Evolutionary conservation across 768 basidiomycete genomes (phyloP), one percentile per base, ranked within the genome.

Genomic region (Strobilomyces echinocephalus): DNA sequence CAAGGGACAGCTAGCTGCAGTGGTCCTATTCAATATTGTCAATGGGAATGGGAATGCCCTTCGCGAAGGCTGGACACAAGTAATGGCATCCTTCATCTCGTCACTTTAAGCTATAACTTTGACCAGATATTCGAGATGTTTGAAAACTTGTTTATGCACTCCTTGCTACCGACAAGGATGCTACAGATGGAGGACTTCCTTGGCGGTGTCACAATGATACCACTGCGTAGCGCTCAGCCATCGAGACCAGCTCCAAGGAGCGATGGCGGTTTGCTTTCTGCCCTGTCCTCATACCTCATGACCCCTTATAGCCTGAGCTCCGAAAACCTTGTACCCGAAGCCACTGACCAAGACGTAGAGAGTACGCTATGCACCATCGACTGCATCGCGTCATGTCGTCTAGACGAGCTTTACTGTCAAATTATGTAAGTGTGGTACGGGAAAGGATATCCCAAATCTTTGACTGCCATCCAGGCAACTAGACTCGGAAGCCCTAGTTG

Each of bases 171-270:
- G 0, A 83, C 78, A 10, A 79, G 87, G 46, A 90, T 99, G 88
- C 74, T 97, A 11, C 92, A 95, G 68, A 95, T 97, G 90, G 95
- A 97, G 67, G 97, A 98, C 65, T 98, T 99, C 74, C 79, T 97
- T 9, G 93, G 93, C n/a, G 95, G 94, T 15, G 83, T 86, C 31
- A 88, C 91, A 8, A 87, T 85, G 75, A 98, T 98, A 60, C 95
- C 97, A 24, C 77, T 98, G 41, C 84, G 87, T 55, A 83, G 91
- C 21, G 81, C 80, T 58, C 79, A 84, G 58, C 82, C 88, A 2
- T 76, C 81, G 28, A 80, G 82, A 45, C 71, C 81, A 41, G 75
- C 83, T 43, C 72, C 82, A 28, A 75, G 87, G 69, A 81, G 75
- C 46, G 95, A 98, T 53, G 90, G 88, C n/a, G 97, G 97, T 18